These are phyloP conservation scores for Euphrasia arctica DNA, from an alignment of 305 asterid genomes.

Conservation along the genomic window DNA sequence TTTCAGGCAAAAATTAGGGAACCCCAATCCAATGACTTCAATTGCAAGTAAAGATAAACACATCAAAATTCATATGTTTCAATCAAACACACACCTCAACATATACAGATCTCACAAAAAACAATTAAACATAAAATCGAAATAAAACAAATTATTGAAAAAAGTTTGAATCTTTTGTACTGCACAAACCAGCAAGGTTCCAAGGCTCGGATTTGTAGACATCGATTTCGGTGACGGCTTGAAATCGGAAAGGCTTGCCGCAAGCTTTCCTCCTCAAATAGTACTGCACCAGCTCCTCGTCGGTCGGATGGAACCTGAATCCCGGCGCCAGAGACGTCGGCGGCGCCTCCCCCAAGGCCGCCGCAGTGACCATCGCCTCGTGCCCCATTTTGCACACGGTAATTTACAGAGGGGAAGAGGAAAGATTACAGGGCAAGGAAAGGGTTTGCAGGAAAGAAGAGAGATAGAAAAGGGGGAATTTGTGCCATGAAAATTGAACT, in stretches of 20 bases:
- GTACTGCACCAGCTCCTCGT: slow-evolving; percentile 70
- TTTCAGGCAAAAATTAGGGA: not conserved
- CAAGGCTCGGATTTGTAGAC: slow-evolving; percentile 88
- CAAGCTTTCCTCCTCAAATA: slow-evolving; percentile 76
- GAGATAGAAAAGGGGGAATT: slow-evolving; percentile 18
- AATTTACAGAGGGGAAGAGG: slow-evolving; percentile 14
- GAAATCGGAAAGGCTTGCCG: slow-evolving; percentile 57
- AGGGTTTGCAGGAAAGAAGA: slow-evolving; percentile 22
- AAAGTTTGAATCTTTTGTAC: not conserved
- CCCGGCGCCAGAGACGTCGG: slow-evolving; percentile 79
- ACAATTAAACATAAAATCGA: slow-evolving; percentile 1
- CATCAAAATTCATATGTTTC: not conserved
- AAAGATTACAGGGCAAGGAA: slow-evolving; percentile 61
- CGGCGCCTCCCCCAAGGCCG: slow-evolving; percentile 37
- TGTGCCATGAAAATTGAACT: slow-evolving; percentile 39
- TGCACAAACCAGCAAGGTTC: slow-evolving; percentile 61
- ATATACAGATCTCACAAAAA: not conserved
- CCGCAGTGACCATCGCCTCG: slow-evolving; percentile 29
- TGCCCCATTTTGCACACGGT: slow-evolving; percentile 37
- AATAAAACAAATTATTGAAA: not conserved
- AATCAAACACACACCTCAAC: not conserved
- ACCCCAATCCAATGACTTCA: not conserved
- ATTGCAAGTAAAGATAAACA: not conserved
- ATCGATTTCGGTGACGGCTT: slow-evolving; percentile 71
- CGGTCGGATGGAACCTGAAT: slow-evolving; percentile 80